Base-by-base conservation (phyloP, 2,329 filamentous ascomycete genomes). In the Domatiomyces catenatus region DNA sequence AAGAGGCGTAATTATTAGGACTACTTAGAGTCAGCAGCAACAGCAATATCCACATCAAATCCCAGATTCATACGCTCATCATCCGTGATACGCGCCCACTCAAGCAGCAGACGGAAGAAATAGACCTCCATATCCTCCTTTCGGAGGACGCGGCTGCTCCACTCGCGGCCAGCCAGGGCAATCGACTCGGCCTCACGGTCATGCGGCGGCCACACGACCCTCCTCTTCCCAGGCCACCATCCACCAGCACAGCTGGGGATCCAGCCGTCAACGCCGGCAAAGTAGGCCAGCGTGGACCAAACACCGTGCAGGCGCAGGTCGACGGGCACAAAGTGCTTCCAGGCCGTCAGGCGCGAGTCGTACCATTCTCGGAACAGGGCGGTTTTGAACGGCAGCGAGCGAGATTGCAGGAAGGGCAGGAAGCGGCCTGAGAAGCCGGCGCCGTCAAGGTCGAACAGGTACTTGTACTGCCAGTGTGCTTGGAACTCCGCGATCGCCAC, bases 111-210 rank as follows among this genome's bases (percentile, higher is more conserved):
- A 46, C 86, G 70, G 61, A 89, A 92, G 60, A 90, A 72, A 61
- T 92, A 92, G 8, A 87, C 75, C 64, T 88, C 83, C 77, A 84
- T 85, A 60, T 92, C 86, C 63, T 83, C 81, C 59, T 76, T 77
- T 52, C 81, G 70, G 17, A 88, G 58, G 10, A 77, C 81, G 61
- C 72, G 71, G 5, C 69, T 67, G 2, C 78, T 79, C 84, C 84
- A 87, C 52, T 74, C 72, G 48, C 73, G 70, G 1, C 84, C 83
- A 55, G 80, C 68, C 50, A 78, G 72, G 3, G 82, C 79, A 58
- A 88, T 86, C 72, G 75, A 78, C 61, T 72, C 67, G 7, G 72
- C 81, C 55, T 84, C 78, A 8, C 70, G 64, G 47, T 66, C 60
- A 52, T 76, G 72, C 3, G 65, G 67, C 44, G 71, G 65, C 63